phyloP scores from a whole-genome alignment of 2,329 filamentous ascomycete species.

The Pestalotiopsis sp. region DNA sequence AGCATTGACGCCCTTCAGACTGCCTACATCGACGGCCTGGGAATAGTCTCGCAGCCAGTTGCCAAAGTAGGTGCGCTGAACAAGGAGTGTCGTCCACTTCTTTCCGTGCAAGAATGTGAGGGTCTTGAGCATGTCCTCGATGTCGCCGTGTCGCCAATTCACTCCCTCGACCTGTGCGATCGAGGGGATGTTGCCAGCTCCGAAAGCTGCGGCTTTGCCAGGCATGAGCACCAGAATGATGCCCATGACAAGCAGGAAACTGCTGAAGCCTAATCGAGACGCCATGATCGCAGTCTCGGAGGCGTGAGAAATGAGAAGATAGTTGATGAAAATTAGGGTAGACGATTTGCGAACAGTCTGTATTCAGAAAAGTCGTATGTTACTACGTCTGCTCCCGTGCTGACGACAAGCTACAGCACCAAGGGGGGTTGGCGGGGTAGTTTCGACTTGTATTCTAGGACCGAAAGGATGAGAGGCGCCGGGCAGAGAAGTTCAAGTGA shows the following conservation, averaged over 20 bases:
- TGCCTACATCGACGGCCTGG: constrained; percentile 80
- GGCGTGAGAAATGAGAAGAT: too few species aligned
- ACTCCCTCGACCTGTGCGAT: constrained; percentile 64
- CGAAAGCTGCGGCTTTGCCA: constrained; percentile 62
- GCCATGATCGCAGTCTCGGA: constrained; percentile 42
- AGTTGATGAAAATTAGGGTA: not conserved
- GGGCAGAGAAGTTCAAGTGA: not conserved
- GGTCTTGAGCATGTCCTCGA: constrained; percentile 80
- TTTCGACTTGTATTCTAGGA: not conserved
- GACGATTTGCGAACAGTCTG: not conserved
- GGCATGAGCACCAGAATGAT: constrained; percentile 61
- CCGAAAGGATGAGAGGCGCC: not conserved
- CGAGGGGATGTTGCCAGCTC: constrained; percentile 73
- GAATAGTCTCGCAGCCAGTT: constrained; percentile 89
- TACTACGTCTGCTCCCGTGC: not conserved
- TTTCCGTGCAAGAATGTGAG: constrained; percentile 77
- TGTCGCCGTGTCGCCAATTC: constrained; percentile 76
- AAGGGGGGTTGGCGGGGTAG: constrained; percentile 4
- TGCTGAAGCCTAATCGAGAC: constrained; percentile 47
- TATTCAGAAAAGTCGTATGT: not conserved
- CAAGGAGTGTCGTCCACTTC: constrained; percentile 81
- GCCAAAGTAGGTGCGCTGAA: constrained; percentile 81
- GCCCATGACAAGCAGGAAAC: constrained; percentile 54
- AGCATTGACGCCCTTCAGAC: constrained; percentile 76
- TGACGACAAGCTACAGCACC: not conserved